Evolutionary conservation across 345 rosid species (phyloP).

Genomic region (Linum lewisii): DNA sequence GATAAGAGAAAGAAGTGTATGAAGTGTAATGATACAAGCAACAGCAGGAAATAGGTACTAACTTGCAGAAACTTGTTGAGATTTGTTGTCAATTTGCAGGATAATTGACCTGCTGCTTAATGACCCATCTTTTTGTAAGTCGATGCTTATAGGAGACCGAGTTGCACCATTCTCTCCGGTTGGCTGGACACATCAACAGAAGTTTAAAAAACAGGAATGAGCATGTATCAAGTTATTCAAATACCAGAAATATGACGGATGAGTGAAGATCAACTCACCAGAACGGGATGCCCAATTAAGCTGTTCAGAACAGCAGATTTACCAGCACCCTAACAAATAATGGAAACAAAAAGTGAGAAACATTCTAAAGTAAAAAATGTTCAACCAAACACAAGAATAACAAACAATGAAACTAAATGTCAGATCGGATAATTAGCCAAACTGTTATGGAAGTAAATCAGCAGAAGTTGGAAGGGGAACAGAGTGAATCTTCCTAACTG

Average conservation of each 20-base stretch:
- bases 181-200: constrained; percentile 41
- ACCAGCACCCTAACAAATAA: constrained; percentile 70
- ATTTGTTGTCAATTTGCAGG: constrained; percentile 77
- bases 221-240: not conserved
- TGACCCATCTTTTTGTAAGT: constrained; percentile 60
- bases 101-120: constrained; percentile 67
- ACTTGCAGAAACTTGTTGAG: constrained; percentile 97
- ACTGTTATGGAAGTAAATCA: not conserved
- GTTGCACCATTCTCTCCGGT: constrained; percentile 99
- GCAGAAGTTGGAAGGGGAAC: not conserved
- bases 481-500: not conserved
- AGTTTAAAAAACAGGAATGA: not conserved
- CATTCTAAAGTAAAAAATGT: not conserved
- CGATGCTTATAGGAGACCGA: constrained; percentile 83
- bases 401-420: not conserved
- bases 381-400: not conserved
- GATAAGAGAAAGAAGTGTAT: not conserved
- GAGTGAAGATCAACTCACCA: constrained; percentile 41
- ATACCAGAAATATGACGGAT: not conserved
- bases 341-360: not conserved
- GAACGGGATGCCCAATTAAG: constrained; percentile 87
- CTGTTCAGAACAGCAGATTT: constrained; percentile 93
- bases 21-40: not conserved
- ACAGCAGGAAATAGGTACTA: constrained; percentile 19
- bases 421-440: not conserved